phyloP scores from a whole-genome alignment of 192 early-diverging fungal genomes.

The Coemansia nantahalensis region DNA sequence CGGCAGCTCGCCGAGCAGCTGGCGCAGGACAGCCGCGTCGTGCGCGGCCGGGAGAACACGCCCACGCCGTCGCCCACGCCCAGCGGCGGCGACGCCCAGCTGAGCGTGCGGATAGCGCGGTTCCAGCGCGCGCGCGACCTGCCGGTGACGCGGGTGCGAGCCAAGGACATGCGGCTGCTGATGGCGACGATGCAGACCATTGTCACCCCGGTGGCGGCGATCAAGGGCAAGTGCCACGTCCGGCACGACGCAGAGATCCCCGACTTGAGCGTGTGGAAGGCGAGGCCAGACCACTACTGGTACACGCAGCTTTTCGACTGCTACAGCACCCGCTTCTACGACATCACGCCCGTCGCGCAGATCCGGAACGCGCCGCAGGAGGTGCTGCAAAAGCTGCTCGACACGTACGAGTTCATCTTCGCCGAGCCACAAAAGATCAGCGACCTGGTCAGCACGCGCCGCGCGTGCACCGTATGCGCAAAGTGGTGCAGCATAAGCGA shows the following conservation, averaged over 20 bases:
- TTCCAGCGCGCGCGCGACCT: constrained; percentile 77
- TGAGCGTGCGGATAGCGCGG: constrained; percentile 61
- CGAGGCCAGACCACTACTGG: constrained; percentile 72
- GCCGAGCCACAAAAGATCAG: constrained; percentile 79
- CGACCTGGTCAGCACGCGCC: constrained; percentile 67
- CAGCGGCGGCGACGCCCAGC: constrained; percentile 13
- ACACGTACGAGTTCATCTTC: constrained; percentile 80
- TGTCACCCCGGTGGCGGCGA: constrained; percentile 74
- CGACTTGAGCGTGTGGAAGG: constrained; percentile 41
- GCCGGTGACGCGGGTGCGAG: constrained; percentile 55
- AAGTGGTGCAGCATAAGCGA: constrained; percentile 67
- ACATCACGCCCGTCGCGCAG: constrained; percentile 74
- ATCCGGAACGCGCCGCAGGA: constrained; percentile 79
- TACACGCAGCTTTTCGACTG: constrained; percentile 88
- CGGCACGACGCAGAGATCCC: constrained; percentile 54
- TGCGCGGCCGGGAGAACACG: constrained; percentile 5
- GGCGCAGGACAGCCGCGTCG: constrained; percentile 1
- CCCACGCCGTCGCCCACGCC: constrained; percentile 20
- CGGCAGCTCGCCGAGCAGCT: constrained; percentile 3
- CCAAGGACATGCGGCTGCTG: constrained; percentile 69
- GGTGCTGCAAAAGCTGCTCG: constrained; percentile 60
- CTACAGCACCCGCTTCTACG: constrained; percentile 84
- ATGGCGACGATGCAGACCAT: constrained; percentile 89
- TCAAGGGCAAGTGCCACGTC: constrained; percentile 78
- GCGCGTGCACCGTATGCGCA: constrained; percentile 69